Evolutionary conservation across 257 asterid species (phyloP).

Genomic region (Salvia rosmarinus): DNA sequence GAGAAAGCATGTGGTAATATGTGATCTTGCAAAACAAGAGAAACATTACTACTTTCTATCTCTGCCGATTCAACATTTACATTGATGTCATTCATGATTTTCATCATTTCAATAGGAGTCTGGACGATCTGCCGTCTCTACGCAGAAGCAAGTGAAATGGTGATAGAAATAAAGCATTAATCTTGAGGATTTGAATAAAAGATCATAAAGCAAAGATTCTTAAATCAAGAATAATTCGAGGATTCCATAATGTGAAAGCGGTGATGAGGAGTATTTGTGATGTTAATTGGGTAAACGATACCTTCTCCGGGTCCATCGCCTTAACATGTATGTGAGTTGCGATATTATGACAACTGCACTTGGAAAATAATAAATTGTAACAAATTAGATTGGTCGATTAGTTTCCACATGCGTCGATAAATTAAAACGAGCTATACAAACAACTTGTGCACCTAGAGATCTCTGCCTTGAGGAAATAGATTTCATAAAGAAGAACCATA

Average conservation of each 20-base stretch:
- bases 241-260: background rate
- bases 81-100: constrained; percentile 76
- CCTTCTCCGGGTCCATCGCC: constrained; percentile 93
- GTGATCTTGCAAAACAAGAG: constrained; percentile 3
- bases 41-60: constrained; percentile 74
- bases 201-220: background rate
- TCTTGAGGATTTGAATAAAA: constrained; percentile 14
- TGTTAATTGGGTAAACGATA: constrained; percentile 31
- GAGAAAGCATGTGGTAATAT: background rate
- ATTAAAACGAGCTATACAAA: background rate
- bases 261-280: constrained; percentile 15
- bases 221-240: constrained; percentile 16
- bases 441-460: background rate
- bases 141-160: constrained; percentile 74
- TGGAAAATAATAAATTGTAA: constrained; percentile 8
- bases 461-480: background rate
- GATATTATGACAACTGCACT: constrained; percentile 67
- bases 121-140: constrained; percentile 95
- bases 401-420: background rate
- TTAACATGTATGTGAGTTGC: constrained; percentile 85
- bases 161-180: constrained; percentile 21
- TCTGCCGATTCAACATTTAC: constrained; percentile 90
- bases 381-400: background rate
- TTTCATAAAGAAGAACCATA: background rate
- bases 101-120: constrained; percentile 78